These are phyloP conservation scores for Kwoniella newhampshirensis DNA, from an alignment of 768 basidiomycete genomes.

Conservation along the genomic window DNA sequence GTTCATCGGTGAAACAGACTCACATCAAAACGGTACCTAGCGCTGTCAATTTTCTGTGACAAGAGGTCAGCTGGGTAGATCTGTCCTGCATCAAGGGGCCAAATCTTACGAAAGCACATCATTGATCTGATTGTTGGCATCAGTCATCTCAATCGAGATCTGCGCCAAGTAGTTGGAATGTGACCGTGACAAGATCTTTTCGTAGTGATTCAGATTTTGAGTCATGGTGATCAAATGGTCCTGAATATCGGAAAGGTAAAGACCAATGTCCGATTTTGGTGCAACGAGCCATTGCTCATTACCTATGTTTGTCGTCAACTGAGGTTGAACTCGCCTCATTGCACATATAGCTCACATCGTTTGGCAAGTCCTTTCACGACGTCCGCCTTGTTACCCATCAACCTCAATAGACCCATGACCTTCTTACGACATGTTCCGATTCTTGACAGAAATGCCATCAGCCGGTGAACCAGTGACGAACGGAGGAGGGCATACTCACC, in stretches of 20 bases:
- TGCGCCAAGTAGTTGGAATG: slow-evolving; percentile 99
- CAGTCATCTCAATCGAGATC: slow-evolving; percentile 99
- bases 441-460: slow-evolving; percentile 54
- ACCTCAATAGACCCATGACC: slow-evolving; percentile 91
- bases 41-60: slow-evolving; percentile 74
- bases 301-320: slow-evolving; percentile 11
- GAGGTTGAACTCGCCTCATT: background rate
- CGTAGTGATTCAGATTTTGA: slow-evolving; percentile 98
- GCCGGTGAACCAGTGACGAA: background rate
- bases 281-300: slow-evolving; percentile 98
- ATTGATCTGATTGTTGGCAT: slow-evolving; percentile 99
- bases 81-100: background rate
- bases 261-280: slow-evolving; percentile 93
- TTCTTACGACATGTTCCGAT: slow-evolving; percentile 99
- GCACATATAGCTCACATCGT: slow-evolving; percentile 60
- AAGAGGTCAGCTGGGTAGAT: background rate
- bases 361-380: slow-evolving; percentile 98
- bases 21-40: slow-evolving; percentile 96
- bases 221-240: slow-evolving; percentile 99
- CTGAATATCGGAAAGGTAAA: slow-evolving; percentile 95
- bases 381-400: slow-evolving; percentile 99
- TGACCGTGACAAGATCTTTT: slow-evolving; percentile 96
- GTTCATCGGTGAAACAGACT: too few relatives aligned
- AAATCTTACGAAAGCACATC: slow-evolving; percentile 73
- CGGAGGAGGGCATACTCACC: slow-evolving; percentile 52